Base-by-base conservation (phyloP, 2,329 filamentous ascomycete genomes). In the Penicillium sp. region DNA sequence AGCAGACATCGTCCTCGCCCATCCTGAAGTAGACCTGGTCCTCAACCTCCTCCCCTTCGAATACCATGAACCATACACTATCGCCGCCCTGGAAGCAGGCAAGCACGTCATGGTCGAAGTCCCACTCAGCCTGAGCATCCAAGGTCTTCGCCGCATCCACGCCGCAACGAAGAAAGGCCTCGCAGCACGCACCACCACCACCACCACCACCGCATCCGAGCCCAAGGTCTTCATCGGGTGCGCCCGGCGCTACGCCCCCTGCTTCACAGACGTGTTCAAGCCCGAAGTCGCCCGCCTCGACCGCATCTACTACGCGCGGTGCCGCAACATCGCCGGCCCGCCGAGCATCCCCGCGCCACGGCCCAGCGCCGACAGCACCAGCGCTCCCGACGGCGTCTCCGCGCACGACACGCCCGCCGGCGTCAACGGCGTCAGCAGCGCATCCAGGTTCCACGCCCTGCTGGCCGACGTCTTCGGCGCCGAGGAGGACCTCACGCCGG, bases 21-120 rank as follows among this genome's bases (percentile, higher is more conserved):
- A 80, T 41, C 37, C 56, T 13, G 38, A 52, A 14, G 41, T 62
- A 25, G 48, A 55, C 30, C 47, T 62, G 1, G 73, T 81, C 39
- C 62, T 80, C 3, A 74, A 83, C 18, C 64, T 82, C 46, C 67
- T 81, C 37, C 64, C 70, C 3, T 73, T 81, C 46, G 77, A 75
- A 15, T 78, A 70, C 44, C 80, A 83, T 54, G 70, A 69, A n/a
- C 44, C 61, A 3, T 72, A 79, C 41, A 71, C 69, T 2, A 64
- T 81, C 17, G 51, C 71, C 0, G 77, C 78, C 0, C 64, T 84
- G 1, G 46, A 73, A 37, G 59, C 73, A 11, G 69, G 72, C 37
- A 84, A 84, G 55, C 65, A 76, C 45, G 73, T 75, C 8, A 69
- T 84, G 43, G 63, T 83, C 3, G 79, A 84, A 55, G 81, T 81